A percentile compares a stretch with the other conserved stretches of the same genome.
Conservation (phyloP, 495 filamentous ascomycete species). For the Durotheca rogersii region DNA sequence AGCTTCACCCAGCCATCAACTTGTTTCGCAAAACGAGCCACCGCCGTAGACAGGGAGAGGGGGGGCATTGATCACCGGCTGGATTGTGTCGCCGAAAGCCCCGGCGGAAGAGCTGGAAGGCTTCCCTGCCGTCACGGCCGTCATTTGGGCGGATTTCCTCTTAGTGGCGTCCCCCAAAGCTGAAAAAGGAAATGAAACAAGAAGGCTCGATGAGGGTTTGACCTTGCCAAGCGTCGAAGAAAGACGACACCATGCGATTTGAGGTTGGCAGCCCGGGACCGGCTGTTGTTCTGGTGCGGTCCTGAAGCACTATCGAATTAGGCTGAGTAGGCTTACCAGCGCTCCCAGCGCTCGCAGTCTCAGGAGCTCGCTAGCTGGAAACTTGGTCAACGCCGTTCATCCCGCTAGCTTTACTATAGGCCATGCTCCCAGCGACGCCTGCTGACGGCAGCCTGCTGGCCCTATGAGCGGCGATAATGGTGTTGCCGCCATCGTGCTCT, state of each 20-base stretch:
- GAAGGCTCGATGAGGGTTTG: slow-evolving; percentile 11
- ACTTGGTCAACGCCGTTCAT: not conserved
- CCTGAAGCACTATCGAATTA: slow-evolving; percentile 21
- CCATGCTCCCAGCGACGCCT: not conserved
- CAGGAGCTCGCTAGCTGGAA: slow-evolving; percentile 9
- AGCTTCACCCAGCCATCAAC: slow-evolving; percentile 8
- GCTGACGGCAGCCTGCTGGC: slow-evolving; percentile 1
- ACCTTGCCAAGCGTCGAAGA: slow-evolving; percentile 20
- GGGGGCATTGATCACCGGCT: slow-evolving; percentile 1
- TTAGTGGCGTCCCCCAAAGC: slow-evolving; percentile 3
- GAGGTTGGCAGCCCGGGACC: slow-evolving; percentile 27
- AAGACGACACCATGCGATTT: slow-evolving; percentile 30
- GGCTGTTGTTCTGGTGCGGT: slow-evolving; percentile 17
- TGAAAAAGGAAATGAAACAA: slow-evolving; percentile 24
- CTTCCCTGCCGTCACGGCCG: not conserved
- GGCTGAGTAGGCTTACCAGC: too few species aligned
- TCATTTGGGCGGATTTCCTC: not conserved
- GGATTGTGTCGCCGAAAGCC: slow-evolving; percentile 5
- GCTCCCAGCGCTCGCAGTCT: too few species aligned
- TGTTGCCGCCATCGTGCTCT: not conserved
- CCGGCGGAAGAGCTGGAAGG: slow-evolving; percentile 1
- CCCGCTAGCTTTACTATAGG: too few species aligned
- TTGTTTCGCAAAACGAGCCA: slow-evolving; percentile 24
- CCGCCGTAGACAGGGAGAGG: too few species aligned
- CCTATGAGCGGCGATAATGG: not conserved